Base-by-base conservation (phyloP, 352 stramenopile genomes). In the Globisporangium cylindrosporum region DNA sequence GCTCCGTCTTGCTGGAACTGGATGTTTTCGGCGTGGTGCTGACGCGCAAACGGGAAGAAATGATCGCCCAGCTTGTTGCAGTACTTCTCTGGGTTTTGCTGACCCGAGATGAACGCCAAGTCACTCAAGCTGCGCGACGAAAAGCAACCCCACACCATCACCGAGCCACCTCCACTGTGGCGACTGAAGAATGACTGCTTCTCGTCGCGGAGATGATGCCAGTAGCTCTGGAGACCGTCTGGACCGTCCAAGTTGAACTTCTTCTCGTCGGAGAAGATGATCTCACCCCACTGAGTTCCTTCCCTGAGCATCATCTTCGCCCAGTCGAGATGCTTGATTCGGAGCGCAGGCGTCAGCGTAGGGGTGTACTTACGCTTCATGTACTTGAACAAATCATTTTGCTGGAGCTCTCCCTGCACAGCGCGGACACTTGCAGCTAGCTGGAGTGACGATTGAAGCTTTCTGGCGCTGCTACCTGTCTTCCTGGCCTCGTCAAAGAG, bases 241-340 rank as follows among this genome's bases (percentile, higher is more conserved):
- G 48, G 20, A 0, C 48, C 20, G 48, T 55, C 48, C 48, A 55
- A 15, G 20, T 55, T 55, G 20, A 55, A 55, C 20, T 55, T 55
- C 48, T 55, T 55, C 9, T 55, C n/a, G 2, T 55, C 20, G 0
- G 48, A 55, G 1, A 55, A 55, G 48, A 55, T 55, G 48, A 27
- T 55, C 27, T 55, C 48, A 4, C 48, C 48, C 48, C 32, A 55
- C 48, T 55, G 3, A 15, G 48, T 55, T 4, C 48, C 48, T 10
- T 20, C 5, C 48, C 8, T 55, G 48, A 55, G 20, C 48, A 55
- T 55, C 48, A 15, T 14, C 48, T 55, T 27, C 48, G 48, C 18
- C 48, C 48, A 55, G 48, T 55, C n/a, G 48, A 14, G 18, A 55
- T 20, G n/a, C 48, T 55, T 57, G 49, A 24, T 57, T 57, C 9